These are phyloP conservation scores for Globisporangium cystogenes DNA, from an alignment of 352 stramenopile species.

Conservation along the genomic window DNA sequence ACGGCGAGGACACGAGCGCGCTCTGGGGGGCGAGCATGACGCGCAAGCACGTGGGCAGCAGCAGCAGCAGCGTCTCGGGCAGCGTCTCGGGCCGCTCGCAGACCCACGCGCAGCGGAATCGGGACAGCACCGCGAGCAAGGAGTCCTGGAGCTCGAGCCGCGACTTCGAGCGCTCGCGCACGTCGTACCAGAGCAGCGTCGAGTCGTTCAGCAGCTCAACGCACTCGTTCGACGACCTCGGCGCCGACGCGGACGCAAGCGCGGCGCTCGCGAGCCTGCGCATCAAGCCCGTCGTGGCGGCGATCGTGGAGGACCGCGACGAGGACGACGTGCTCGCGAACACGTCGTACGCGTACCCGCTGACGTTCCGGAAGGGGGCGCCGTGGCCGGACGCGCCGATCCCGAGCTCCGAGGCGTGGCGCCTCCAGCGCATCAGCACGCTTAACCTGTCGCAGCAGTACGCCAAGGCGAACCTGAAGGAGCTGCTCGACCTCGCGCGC, in stretches of 20 bases:
- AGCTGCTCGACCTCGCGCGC: conserved; percentile 66
- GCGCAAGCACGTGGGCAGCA: conserved; percentile 19
- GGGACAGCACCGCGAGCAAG: conserved; percentile 1
- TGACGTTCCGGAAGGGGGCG: conserved; percentile 70
- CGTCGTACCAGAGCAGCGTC: conserved; percentile 15
- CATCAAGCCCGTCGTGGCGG: conserved; percentile 2
- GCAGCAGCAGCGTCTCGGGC: conserved; percentile 13
- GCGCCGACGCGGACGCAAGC: conserved; percentile 8
- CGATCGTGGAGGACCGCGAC: conserved; percentile 22
- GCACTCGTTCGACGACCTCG: conserved; percentile 10
- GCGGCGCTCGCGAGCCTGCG: conserved; percentile 14
- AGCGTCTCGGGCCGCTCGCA: conserved; percentile 8
- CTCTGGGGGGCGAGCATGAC: conserved; percentile 33
- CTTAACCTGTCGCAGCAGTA: conserved; percentile 78
- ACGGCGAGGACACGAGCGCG: conserved; percentile 43
- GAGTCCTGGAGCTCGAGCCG: conserved; percentile 28
- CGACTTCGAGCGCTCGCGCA: conserved; percentile 15
- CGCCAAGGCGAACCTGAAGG: conserved; percentile 63
- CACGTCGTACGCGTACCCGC: conserved; percentile 54
- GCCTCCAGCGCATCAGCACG: conserved; percentile 48
- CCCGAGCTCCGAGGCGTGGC: conserved; percentile 43
- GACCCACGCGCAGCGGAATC: neutral
- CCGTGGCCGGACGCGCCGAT: conserved; percentile 70
- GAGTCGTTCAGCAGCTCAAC: conserved; percentile 19
- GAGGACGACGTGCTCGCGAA: conserved; percentile 57